Conservation (phyloP, 2,329 filamentous ascomycete genomes). For the Ascochyta clinopodiicola region DNA sequence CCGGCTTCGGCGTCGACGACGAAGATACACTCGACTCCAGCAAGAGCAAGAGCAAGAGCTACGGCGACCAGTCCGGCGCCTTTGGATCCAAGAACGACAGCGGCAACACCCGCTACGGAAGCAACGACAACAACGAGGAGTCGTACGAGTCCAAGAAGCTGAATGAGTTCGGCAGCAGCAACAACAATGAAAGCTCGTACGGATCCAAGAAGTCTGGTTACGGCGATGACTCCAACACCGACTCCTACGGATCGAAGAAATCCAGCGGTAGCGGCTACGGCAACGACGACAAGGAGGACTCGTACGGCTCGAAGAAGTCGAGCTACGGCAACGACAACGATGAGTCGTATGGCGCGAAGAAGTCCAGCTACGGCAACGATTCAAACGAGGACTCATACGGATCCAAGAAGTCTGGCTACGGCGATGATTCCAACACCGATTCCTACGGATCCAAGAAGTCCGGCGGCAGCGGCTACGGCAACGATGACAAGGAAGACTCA, state of each 20-base stretch:
- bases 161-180: neutral
- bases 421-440: neutral
- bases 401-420: slow-evolving; percentile 7
- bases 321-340: neutral
- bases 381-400: neutral
- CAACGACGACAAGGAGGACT: neutral
- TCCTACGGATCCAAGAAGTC: slow-evolving; percentile 8
- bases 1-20: slow-evolving; percentile 8
- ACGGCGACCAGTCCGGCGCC: slow-evolving; percentile 11
- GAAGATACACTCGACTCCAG: slow-evolving; percentile 14
- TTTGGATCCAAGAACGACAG: slow-evolving; percentile 13
- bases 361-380: neutral
- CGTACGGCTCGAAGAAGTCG: slow-evolving; percentile 2
- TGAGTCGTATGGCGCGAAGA: neutral
- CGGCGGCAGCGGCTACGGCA: slow-evolving; percentile 1
- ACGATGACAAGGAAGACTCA: neutral
- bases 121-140: slow-evolving; percentile 2
- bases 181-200: neutral
- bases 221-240: neutral
- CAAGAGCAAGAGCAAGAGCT: slow-evolving; percentile 6
- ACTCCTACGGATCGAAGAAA: neutral
- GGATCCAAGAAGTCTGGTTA: slow-evolving; percentile 5
- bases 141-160: slow-evolving; percentile 5
- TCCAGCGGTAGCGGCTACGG: neutral
- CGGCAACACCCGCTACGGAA: neutral